Evolutionary conservation across 345 rosid species (phyloP).

Genomic region (Hirschfeldia incana): DNA sequence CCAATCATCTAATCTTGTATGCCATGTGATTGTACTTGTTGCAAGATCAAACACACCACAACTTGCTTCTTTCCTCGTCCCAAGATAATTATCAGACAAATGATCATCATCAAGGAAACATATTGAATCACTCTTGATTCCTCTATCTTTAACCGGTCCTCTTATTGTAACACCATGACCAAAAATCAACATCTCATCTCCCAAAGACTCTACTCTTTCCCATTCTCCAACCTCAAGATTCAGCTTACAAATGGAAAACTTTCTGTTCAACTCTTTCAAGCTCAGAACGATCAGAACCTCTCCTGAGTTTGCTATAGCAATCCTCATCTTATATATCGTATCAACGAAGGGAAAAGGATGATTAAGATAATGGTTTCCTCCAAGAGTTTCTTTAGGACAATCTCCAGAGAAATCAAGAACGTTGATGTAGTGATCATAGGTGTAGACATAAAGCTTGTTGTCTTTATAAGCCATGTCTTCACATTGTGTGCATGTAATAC

Average conservation of each 20-base stretch:
- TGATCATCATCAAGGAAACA: background rate
- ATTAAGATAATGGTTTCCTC: constrained; percentile 21
- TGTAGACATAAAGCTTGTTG: constrained; percentile 25
- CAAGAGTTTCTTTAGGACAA: background rate
- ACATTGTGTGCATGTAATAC: constrained; percentile 26
- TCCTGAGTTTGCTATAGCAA: background rate
- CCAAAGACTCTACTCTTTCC: constrained; percentile 1
- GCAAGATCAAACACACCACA: constrained; percentile 15
- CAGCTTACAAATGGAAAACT: background rate
- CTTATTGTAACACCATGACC: background rate
- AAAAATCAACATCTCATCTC: constrained; percentile 22
- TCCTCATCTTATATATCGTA: background rate
- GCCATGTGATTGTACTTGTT: constrained; percentile 10
- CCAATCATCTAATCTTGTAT: background rate
- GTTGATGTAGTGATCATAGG: constrained; percentile 16
- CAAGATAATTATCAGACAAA: background rate
- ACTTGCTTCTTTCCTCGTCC: background rate
- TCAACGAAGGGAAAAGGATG: constrained; percentile 11
- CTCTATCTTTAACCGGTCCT: background rate
- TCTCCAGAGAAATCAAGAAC: constrained; percentile 13
- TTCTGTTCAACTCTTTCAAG: background rate
- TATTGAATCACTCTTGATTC: constrained; percentile 5
- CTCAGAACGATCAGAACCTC: constrained; percentile 21
- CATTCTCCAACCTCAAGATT: background rate
- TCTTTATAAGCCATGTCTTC: constrained; percentile 28